Evolutionary conservation across 2,329 filamentous ascomycete genomes (phyloP).

Genomic region (Diaporthe vaccinii): DNA sequence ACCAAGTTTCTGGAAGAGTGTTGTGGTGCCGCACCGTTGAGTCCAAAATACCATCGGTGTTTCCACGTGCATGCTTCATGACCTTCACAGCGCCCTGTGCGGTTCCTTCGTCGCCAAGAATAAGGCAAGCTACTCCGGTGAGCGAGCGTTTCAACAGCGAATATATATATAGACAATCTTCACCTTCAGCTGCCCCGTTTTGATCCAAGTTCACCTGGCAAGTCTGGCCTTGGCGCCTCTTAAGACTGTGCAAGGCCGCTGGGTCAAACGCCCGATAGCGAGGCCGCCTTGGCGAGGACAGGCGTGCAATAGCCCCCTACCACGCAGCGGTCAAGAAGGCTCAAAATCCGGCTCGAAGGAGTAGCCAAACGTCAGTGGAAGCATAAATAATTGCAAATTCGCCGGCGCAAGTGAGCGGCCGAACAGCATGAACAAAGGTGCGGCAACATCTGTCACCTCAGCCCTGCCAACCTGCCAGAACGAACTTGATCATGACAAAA

Average conservation of each 20-base stretch:
- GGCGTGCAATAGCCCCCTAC: neutral
- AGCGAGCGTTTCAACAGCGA: neutral
- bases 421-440: neutral
- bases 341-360: neutral
- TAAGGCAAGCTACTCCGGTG: neutral
- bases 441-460: slow-evolving; percentile 11
- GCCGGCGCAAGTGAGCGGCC: neutral
- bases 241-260: neutral
- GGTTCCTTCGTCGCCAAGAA: neutral
- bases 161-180: neutral
- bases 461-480: slow-evolving; percentile 11
- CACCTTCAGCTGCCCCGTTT: neutral
- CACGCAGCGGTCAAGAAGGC: neutral
- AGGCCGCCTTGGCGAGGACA: neutral
- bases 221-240: neutral
- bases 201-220: neutral
- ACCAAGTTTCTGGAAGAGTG: neutral
- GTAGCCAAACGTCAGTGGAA: neutral
- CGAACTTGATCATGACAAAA: neutral
- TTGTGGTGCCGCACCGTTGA: neutral
- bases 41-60: too few relatives aligned
- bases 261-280: slow-evolving; percentile 26
- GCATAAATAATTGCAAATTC: neutral
- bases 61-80: neutral
- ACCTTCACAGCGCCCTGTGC: neutral